Conservation (phyloP, 768 basidiomycete genomes). For the Gymnopilus junonius region DNA sequence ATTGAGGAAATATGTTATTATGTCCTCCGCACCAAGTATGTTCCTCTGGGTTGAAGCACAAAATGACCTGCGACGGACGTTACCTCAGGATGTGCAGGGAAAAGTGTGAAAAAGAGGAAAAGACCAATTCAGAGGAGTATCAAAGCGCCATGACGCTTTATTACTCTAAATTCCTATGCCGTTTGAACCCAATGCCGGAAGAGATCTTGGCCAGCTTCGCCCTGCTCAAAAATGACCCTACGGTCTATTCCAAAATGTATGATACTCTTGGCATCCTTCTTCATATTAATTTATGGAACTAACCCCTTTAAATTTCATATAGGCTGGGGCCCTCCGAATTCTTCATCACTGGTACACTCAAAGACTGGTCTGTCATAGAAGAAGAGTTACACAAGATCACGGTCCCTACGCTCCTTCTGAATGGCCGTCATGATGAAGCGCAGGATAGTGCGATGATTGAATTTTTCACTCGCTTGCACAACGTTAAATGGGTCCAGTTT, state of each 20-base stretch:
- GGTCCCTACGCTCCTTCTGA: constrained; percentile 44
- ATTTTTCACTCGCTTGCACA: constrained; percentile 42
- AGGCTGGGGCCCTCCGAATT: too few species aligned
- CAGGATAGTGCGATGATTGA: constrained; percentile 40
- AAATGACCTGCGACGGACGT: constrained; percentile 14
- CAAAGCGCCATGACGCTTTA: constrained; percentile 44
- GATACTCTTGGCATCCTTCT: constrained; percentile 35
- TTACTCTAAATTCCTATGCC: constrained; percentile 47
- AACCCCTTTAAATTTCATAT: constrained; percentile 42
- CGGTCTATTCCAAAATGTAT: constrained; percentile 53
- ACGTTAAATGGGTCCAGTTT: constrained; percentile 52
- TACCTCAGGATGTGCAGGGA: constrained; percentile 46
- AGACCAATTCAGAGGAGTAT: constrained; percentile 48
- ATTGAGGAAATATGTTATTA: constrained; percentile 48
- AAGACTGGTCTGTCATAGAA: constrained; percentile 49
- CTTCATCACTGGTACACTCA: constrained; percentile 44
- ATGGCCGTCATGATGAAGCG: constrained; percentile 45
- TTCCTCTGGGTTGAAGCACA: constrained; percentile 38
- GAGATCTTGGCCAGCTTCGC: constrained; percentile 37
- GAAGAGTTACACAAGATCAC: constrained; percentile 46
- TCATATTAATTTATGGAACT: too few species aligned
- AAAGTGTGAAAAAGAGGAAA: constrained; percentile 50
- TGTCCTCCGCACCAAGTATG: constrained; percentile 49
- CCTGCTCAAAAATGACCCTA: constrained; percentile 45
- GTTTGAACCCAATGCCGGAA: constrained; percentile 48